Base-by-base conservation (phyloP, 805 yeast genomes). In the Metschnikowia lochheadii region DNA sequence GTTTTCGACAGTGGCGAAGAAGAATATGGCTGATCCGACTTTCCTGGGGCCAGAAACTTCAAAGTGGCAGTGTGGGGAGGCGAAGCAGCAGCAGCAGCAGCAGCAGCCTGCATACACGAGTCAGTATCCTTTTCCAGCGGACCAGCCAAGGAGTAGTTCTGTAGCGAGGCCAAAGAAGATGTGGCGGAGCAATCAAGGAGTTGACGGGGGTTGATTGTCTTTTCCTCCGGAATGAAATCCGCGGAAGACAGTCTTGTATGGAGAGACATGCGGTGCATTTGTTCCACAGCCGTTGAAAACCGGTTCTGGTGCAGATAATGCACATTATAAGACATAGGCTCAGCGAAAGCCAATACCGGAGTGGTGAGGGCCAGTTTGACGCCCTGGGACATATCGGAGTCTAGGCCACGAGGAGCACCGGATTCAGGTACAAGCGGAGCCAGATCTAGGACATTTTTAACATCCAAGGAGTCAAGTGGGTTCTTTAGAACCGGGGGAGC, bases 181-280 rank as follows among this genome's bases (percentile, higher is more conserved):
- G 41, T 34, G 32, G 47, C 33, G 21, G 46, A 42, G 17, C 34
- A 46, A 14, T 52, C 58, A 14, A 55, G 38, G 3, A 69, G 54
- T 49, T 69, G 66, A 36, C 62, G 57, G 3, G 75, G 75, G 51
- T 69, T 68, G 40, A 69, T 63, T 11, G 74, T 69, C 39, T 63
- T 54, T 36, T 62, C 63, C 44, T 60, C 63, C 13, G 47, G 15
- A 26, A 23, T 47, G 29, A 44, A 41, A 6, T 32, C 21, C 32
- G 18, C n/a, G 10, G 59, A 52, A 20, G 63, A 63, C 48, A 57
- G 57, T 23, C 51, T 52, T 8, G 33, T 40, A 38, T 48, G 40
- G 48, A 65, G 54, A 26, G 65, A 49, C 52, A 64, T 55, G 31
- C 62, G 56, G 49, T 62, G 61, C 45, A 65, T 61, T 50, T 64